Base-by-base conservation (phyloP, 169 alveolate genomes). In the Plasmodium chabaudi region DNA sequence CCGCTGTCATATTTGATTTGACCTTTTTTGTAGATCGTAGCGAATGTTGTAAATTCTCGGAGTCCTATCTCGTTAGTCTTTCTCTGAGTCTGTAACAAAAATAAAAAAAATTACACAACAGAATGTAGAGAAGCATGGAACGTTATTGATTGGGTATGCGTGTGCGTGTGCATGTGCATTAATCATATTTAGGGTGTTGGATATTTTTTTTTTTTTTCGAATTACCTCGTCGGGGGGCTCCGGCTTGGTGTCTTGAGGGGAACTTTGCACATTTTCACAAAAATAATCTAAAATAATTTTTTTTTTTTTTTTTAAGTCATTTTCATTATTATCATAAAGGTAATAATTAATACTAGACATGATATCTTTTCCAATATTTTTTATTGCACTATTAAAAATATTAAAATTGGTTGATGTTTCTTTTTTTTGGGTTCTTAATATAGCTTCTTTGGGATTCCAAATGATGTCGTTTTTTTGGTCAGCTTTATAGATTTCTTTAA, bases 291-390 rank as follows among this genome's bases (percentile, higher is more conserved):
- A 7, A 42, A 73, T 73, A 59, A 59, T 46, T 53, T 49, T 51
- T 27, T 25, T 51, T 10, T 71, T 51, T 1, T 34, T 53, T 42
- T 47, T 71, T 21, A 71, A 71, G 12, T 55, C 64, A 34, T 67
- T 7, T 10, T 19, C 49, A 56, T 64, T 19, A 7, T 51, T 42
- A 53, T 75, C 75, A 17, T 75, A 64, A 21, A 75, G 25, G 46
- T 63, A 75, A 25, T 63, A 61, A 23, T 64, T 75, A 27, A 75
- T 75, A 39, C 75, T 61, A 1, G 88, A 75, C 56, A 75, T 46
- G 9, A 75, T 27, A 21, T 75, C 88, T 44, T 64, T 75, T 12
- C 88, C 88, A 5, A 75, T 19, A 2, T 65, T 63, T 44, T 49
- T 75, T 7, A 75, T 7, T 9, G 77, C 34, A 56, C 17, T 75